These are phyloP conservation scores for Penicillium dipodomyicola DNA, from an alignment of 495 filamentous ascomycete species.

Conservation along the genomic window DNA sequence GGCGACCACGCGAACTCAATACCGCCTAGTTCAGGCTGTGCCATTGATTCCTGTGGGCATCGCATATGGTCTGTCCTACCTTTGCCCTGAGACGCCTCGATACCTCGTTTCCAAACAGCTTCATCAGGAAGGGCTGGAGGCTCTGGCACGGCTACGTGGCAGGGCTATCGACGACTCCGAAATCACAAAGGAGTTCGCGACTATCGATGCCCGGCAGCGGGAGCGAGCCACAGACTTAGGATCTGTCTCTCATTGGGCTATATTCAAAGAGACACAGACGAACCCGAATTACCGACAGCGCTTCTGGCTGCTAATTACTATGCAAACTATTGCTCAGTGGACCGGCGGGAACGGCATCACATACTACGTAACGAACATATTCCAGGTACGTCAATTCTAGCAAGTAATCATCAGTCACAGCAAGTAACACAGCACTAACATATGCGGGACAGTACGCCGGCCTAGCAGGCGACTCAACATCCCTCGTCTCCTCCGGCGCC, in stretches of 20 bases:
- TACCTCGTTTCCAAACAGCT: slow-evolving; percentile 41
- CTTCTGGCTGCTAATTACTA: slow-evolving; percentile 45
- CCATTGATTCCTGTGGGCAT: slow-evolving; percentile 43
- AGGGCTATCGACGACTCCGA: slow-evolving; percentile 28
- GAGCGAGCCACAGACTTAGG: slow-evolving; percentile 26
- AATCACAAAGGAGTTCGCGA: slow-evolving; percentile 37
- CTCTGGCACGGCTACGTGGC: slow-evolving; percentile 43
- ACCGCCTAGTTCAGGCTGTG: slow-evolving; percentile 46
- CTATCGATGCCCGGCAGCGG: slow-evolving; percentile 36
- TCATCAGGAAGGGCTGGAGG: slow-evolving; percentile 31
- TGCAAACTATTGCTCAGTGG: slow-evolving; percentile 49
- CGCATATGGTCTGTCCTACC: slow-evolving; percentile 36
- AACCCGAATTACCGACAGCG: slow-evolving; percentile 46
- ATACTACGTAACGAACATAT: slow-evolving; percentile 46
- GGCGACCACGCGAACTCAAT: slow-evolving; percentile 39
- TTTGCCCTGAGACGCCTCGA: slow-evolving; percentile 42
- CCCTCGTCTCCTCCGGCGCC: slow-evolving; percentile 43
- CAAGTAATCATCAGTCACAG: neutral
- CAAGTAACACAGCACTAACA: neutral
- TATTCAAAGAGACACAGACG: slow-evolving; percentile 42
- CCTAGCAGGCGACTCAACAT: slow-evolving; percentile 26
- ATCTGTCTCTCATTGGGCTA: slow-evolving; percentile 38
- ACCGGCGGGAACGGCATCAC: slow-evolving; percentile 50
- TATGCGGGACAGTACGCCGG: slow-evolving; percentile 31
- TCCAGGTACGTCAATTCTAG: slow-evolving; percentile 19